Evolutionary conservation across 495 filamentous ascomycete species (phyloP), one percentile per base, ranked within the genome.

Genomic region (Aspergillus affinis): DNA sequence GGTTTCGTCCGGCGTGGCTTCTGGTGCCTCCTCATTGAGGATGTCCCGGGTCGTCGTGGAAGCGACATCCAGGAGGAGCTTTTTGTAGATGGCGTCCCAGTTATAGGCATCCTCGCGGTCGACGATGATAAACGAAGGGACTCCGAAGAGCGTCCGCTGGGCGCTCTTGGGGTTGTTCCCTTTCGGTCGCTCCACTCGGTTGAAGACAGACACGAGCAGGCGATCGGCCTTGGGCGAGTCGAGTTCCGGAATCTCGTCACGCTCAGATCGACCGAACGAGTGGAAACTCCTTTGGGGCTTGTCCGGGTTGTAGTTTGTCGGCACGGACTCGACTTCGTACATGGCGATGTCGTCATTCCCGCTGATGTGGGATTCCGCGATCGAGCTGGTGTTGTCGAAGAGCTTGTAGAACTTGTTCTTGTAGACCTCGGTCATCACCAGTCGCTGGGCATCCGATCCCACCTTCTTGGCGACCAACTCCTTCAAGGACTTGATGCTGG

Each of bases 391-490:
- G 65, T 95, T 87, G 10, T 89, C 82, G 61, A 93, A 95, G 18
- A 87, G 78, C 65, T 89, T 90, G 76, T 90, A 98, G 73, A 97
- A 93, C 58, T 86, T 90, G 55, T 78, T 72, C 61, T 86, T 87
- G 70, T 89, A 95, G 23, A 93, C 83, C 60, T 98, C 94, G 8
- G 84, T 85, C 12, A 84, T 85, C 66, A 95, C 82, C 9, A 96
- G 75, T 57, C 70, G 79, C 51, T 81, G 71, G 9, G 77, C 67
- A 55, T 86, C 76, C 6, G 82, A 68, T 9, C 83, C 84, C 48
- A 90, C 83, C 58, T 87, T 88, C 36, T 78, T 81, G 8, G 85
- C 90, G 19, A 98, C 72, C 61, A 87, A 87, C 55, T 93, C 83
- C 65, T 94, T 96, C 60, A 97, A 72, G 2, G 75, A 71, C 62